These are phyloP conservation scores for Psilocybe tampanensis DNA, from an alignment of 768 basidiomycete species.

Conservation along the genomic window DNA sequence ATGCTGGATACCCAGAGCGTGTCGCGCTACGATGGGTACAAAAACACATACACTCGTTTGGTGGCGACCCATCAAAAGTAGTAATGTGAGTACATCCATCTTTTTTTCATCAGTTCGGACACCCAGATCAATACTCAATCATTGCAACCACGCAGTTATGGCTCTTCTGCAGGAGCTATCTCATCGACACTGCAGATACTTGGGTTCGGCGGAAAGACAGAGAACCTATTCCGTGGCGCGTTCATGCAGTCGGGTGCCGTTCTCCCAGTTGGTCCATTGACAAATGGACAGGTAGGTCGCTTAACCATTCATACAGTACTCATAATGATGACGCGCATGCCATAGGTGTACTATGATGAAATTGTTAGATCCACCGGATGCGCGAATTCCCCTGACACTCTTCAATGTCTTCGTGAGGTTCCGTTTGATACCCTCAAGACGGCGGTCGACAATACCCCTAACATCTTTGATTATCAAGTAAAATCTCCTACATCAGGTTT, in stretches of 20 bases:
- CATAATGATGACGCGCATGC: too few relatives aligned
- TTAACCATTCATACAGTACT: neutral
- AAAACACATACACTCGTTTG: neutral
- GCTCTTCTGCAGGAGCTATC: neutral
- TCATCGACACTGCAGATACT: constrained; percentile 1
- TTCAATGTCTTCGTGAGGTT: neutral
- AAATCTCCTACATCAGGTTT: neutral
- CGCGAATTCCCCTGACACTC: neutral
- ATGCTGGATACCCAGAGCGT: neutral
- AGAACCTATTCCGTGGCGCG: neutral
- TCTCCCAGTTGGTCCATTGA: neutral
- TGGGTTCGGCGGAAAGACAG: neutral
- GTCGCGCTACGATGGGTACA: neutral
- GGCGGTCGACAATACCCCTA: constrained; percentile 1
- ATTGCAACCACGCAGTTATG: too few relatives aligned
- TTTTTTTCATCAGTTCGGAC: too few relatives aligned
- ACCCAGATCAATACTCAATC: too few relatives aligned
- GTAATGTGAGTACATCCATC: neutral
- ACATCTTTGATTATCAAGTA: neutral
- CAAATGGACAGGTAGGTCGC: neutral
- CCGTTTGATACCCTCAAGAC: neutral
- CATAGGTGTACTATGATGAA: constrained; percentile 1
- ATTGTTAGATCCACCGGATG: neutral
- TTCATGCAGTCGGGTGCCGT: neutral
- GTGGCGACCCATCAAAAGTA: neutral